Conservation (phyloP, 257 asterid species). For the Salvia hispanica region DNA sequence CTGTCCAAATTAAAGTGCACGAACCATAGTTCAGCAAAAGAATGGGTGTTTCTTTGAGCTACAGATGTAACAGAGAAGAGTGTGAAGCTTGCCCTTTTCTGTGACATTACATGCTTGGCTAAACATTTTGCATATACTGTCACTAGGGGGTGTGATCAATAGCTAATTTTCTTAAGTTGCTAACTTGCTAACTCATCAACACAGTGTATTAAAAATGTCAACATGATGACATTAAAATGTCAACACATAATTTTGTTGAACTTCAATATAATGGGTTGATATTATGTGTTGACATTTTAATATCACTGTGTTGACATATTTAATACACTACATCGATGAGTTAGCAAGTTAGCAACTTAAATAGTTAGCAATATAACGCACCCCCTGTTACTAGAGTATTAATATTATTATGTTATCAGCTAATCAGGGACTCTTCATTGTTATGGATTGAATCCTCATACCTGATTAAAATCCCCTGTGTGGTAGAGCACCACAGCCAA, state of each 20-base stretch:
- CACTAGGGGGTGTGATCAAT: no score
- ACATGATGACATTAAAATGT: no score
- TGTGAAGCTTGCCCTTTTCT: neutral
- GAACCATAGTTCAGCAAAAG: neutral
- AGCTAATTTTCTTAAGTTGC: no score
- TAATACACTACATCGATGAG: no score
- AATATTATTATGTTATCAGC: neutral
- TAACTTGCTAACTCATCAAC: no score
- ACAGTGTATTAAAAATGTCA: no score
- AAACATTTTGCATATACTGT: slow-evolving; percentile 6
- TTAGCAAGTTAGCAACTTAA: no score
- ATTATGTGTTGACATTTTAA: no score
- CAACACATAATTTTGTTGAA: no score
- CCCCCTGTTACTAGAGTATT: neutral
- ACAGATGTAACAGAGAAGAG: neutral
- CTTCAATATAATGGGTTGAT: no score
- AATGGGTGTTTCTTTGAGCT: neutral
- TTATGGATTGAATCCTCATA: slow-evolving; percentile 29
- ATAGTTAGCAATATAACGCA: no score
- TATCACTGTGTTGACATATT: no score
- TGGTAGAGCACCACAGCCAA: slow-evolving; percentile 87
- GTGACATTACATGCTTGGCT: slow-evolving; percentile 13
- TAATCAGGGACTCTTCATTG: neutral
- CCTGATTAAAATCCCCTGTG: slow-evolving; percentile 89
- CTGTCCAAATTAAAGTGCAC: neutral